These are phyloP conservation scores for Corynascus novoguineensis DNA, from an alignment of 495 filamentous ascomycete genomes.

Conservation along the genomic window DNA sequence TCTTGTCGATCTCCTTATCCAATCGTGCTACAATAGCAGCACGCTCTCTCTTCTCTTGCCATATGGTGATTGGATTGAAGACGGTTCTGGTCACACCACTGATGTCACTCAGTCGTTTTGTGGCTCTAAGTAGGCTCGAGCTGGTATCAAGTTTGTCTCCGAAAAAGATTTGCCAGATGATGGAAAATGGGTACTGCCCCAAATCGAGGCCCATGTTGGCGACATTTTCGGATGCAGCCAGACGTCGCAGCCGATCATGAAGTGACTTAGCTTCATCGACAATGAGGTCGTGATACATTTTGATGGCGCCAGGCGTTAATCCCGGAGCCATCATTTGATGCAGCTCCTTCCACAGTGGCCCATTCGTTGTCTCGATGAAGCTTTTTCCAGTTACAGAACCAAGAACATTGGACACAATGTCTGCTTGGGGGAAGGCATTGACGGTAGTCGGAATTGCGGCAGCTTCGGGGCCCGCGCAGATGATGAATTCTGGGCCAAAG, in stretches of 20 bases:
- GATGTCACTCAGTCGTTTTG: neutral
- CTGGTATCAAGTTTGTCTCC: neutral
- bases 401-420: constrained; percentile 9
- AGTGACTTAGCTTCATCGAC: constrained; percentile 18
- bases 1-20: neutral
- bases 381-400: neutral
- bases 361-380: constrained; percentile 20
- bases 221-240: constrained; percentile 4
- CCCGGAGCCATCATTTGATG: constrained; percentile 24
- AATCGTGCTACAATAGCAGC: neutral
- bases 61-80: neutral
- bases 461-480: constrained; percentile 18
- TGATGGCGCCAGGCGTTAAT: constrained; percentile 14
- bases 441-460: constrained; percentile 16
- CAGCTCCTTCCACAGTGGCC: constrained; percentile 23
- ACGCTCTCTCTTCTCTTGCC: neutral
- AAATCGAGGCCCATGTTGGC: constrained; percentile 7
- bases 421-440: constrained; percentile 10
- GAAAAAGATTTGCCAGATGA: constrained; percentile 20
- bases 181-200: constrained; percentile 14
- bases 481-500: constrained; percentile 18
- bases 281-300: constrained; percentile 13
- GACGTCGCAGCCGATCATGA: constrained; percentile 8
- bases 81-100: neutral
- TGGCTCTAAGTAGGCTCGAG: neutral